phyloP scores from a whole-genome alignment of 257 asterid genomes.

The Rauvolfia tetraphylla region DNA sequence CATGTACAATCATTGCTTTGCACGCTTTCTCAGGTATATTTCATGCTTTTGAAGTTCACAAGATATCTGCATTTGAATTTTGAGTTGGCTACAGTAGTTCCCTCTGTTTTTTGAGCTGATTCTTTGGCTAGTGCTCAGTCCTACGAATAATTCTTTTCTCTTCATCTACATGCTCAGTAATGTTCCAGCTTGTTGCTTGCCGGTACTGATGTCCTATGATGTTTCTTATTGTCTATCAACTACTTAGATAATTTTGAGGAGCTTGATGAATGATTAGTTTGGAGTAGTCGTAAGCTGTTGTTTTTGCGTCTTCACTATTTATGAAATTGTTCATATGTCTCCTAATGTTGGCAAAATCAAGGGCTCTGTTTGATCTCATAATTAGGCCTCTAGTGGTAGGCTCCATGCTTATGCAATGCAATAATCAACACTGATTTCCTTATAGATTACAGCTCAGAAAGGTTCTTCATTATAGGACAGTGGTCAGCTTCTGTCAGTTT shows the following conservation, averaged over 20 bases:
- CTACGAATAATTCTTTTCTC: too few species aligned
- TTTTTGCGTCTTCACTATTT: too few species aligned
- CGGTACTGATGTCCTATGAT: background rate
- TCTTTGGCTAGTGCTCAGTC: too few species aligned
- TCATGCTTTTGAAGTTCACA: background rate
- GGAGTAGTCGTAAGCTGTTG: too few species aligned
- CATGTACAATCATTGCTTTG: slow-evolving; percentile 78
- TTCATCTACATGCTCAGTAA: too few species aligned
- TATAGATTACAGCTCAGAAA: background rate
- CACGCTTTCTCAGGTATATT: slow-evolving; percentile 66
- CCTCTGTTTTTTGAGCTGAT: background rate
- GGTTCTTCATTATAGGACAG: slow-evolving; percentile 10
- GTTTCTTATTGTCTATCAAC: background rate
- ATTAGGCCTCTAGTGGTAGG: background rate
- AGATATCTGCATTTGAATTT: background rate
- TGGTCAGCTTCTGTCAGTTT: background rate
- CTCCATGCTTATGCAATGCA: background rate
- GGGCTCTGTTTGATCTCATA: background rate
- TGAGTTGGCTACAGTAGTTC: background rate
- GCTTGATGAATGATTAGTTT: too few species aligned
- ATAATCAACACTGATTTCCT: background rate
- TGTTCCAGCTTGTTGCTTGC: too few species aligned
- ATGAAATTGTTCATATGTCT: background rate
- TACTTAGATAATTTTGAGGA: too few species aligned
- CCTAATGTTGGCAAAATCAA: background rate